Percentiles rank a stretch among this genome's conserved stretches.
Evolutionary conservation across 257 asterid species (phyloP).

Genomic region (Leptodermis oblonga): DNA sequence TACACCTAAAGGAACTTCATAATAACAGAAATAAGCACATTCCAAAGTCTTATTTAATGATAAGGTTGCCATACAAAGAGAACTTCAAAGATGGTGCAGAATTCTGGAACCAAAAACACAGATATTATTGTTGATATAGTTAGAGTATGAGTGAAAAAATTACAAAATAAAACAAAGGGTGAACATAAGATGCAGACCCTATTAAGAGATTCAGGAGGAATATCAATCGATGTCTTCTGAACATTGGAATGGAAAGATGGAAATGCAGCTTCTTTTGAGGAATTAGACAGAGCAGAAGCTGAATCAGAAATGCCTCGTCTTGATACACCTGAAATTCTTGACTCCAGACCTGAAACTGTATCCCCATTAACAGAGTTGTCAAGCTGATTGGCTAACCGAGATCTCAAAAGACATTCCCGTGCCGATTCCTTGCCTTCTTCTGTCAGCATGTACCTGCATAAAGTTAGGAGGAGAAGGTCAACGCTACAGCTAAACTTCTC

Average conservation of each 20-base stretch:
- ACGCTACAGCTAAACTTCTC: neutral
- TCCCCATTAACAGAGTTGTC: slow-evolving; percentile 26
- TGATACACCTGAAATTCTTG: slow-evolving; percentile 29
- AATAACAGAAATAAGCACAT: slow-evolving; percentile 1
- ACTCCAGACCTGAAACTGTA: slow-evolving; percentile 28
- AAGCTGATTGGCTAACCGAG: slow-evolving; percentile 46
- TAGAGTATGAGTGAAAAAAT: neutral
- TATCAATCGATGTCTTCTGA: slow-evolving; percentile 37
- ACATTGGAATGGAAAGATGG: slow-evolving; percentile 32
- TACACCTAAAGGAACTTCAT: neutral
- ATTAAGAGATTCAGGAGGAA: slow-evolving; percentile 57
- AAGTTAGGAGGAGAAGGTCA: neutral
- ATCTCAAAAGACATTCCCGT: slow-evolving; percentile 70
- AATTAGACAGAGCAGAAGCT: slow-evolving; percentile 26
- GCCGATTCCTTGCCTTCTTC: slow-evolving; percentile 92
- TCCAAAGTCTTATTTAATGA: neutral
- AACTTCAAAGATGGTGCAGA: neutral
- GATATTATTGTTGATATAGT: neutral
- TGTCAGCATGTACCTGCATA: slow-evolving; percentile 84
- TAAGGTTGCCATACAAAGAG: neutral
- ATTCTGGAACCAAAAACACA: neutral
- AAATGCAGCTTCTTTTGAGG: slow-evolving; percentile 31
- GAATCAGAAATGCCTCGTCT: slow-evolving; percentile 28
- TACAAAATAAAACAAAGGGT: slow-evolving; percentile 1
- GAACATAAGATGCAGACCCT: slow-evolving; percentile 36